Conservation (phyloP, 1,284 basidiomycete species). For the Entoloma clypeatum region DNA sequence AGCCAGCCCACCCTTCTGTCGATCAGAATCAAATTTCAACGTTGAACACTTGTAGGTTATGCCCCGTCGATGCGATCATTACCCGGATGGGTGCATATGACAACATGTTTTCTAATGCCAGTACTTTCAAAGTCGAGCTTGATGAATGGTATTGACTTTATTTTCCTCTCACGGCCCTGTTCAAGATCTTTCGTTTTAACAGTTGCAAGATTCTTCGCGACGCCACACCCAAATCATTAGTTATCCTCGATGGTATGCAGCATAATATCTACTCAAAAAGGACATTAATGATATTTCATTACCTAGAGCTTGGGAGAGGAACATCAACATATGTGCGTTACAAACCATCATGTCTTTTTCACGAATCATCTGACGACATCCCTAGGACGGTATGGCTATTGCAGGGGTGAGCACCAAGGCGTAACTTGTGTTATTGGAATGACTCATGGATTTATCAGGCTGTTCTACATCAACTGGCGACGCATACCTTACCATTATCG, state of each 20-base stretch:
- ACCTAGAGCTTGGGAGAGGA: conserved; percentile 81
- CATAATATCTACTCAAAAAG: conserved; percentile 1
- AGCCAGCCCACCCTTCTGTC: conserved; percentile 17
- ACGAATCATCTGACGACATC: conserved; percentile 16
- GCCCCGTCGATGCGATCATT: conserved; percentile 90
- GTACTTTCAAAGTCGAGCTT: conserved; percentile 95
- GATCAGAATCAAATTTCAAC: conserved; percentile 3
- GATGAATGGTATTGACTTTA: conserved; percentile 75
- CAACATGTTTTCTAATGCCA: conserved; percentile 93
- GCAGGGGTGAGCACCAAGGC: conserved; percentile 58
- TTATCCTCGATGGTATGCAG: conserved; percentile 86
- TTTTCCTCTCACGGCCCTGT: not conserved
- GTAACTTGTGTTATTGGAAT: conserved; percentile 5
- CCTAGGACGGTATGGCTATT: conserved; percentile 92
- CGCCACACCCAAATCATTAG: conserved; percentile 87
- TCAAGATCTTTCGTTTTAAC: conserved; percentile 7
- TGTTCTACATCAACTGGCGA: conserved; percentile 90
- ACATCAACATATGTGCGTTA: conserved; percentile 76
- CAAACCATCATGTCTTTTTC: conserved; percentile 6
- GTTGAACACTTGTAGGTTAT: conserved; percentile 48
- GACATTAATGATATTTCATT: conserved; percentile 7
- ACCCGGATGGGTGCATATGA: conserved; percentile 99
- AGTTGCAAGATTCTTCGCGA: conserved; percentile 90
- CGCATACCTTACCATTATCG: conserved; percentile 81
- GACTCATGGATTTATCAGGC: conserved; percentile 43